Evolutionary conservation across 192 early-diverging fungal species (phyloP).

Genomic region (Linnemannia exigua): DNA sequence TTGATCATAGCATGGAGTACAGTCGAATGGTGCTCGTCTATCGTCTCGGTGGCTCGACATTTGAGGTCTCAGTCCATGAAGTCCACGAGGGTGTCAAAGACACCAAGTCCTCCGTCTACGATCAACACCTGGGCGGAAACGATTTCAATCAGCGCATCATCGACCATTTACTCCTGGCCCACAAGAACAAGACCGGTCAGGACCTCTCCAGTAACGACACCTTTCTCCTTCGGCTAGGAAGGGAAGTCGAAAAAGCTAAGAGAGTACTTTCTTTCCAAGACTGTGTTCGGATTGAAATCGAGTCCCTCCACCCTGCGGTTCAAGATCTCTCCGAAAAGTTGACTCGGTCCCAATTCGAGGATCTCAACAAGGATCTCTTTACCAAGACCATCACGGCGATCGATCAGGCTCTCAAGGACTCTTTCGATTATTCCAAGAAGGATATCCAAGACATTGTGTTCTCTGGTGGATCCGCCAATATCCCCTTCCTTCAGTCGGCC

Average conservation of each 20-base stretch:
- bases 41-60: slow-evolving; percentile 85
- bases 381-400: slow-evolving; percentile 87
- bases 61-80: slow-evolving; percentile 85
- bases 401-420: slow-evolving; percentile 87
- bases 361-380: slow-evolving; percentile 89
- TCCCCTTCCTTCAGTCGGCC: slow-evolving; percentile 87
- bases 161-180: slow-evolving; percentile 85
- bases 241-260: slow-evolving; percentile 57
- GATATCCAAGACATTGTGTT: slow-evolving; percentile 90
- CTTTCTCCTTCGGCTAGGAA: slow-evolving; percentile 4
- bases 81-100: slow-evolving; percentile 84
- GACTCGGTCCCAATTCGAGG: slow-evolving; percentile 91
- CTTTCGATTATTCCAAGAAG: slow-evolving; percentile 71
- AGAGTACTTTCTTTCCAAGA: slow-evolving; percentile 19
- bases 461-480: slow-evolving; percentile 90
- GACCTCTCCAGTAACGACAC: slow-evolving; percentile 11
- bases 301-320: slow-evolving; percentile 5
- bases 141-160: slow-evolving; percentile 90
- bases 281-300: slow-evolving; percentile 20
- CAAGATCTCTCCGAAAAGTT: slow-evolving; percentile 84
- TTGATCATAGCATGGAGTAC: slow-evolving; percentile 49
- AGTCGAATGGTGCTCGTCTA: slow-evolving; percentile 83
- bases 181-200: slow-evolving; percentile 78
- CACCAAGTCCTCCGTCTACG: slow-evolving; percentile 82
- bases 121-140: slow-evolving; percentile 88